These are phyloP conservation scores for Pseudopithomyces maydicus DNA, from an alignment of 2,329 filamentous ascomycete species.

Conservation along the genomic window DNA sequence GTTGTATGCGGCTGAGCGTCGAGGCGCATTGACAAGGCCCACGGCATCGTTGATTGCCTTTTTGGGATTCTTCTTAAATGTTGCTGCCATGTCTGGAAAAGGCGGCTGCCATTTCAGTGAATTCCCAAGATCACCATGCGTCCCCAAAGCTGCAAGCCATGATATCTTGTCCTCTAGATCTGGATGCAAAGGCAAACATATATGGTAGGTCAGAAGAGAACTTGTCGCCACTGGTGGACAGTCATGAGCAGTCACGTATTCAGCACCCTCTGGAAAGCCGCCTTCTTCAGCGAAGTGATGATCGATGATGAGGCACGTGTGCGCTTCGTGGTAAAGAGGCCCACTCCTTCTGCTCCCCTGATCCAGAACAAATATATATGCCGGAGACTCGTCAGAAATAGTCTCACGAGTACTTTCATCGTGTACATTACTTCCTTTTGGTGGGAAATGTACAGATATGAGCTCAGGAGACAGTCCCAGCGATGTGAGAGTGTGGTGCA, in stretches of 20 bases:
- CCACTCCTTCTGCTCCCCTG: slow-evolving; percentile 65
- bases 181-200: slow-evolving; percentile 63
- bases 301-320: slow-evolving; percentile 66
- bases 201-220: slow-evolving; percentile 66
- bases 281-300: slow-evolving; percentile 64
- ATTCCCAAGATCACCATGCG: slow-evolving; percentile 69
- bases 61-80: slow-evolving; percentile 66
- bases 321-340: slow-evolving; percentile 57
- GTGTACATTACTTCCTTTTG: slow-evolving; percentile 65
- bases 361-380: slow-evolving; percentile 68
- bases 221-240: slow-evolving; percentile 70
- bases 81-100: slow-evolving; percentile 67
- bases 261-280: slow-evolving; percentile 61
- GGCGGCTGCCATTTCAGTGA: slow-evolving; percentile 68
- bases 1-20: slow-evolving; percentile 65
- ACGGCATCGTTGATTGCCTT: slow-evolving; percentile 68
- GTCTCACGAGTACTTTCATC: slow-evolving; percentile 56
- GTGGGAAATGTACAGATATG: slow-evolving; percentile 64
- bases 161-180: slow-evolving; percentile 57
- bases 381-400: slow-evolving; percentile 58
- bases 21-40: slow-evolving; percentile 67
- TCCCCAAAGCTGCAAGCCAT: slow-evolving; percentile 69
- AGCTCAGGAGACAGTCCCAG: slow-evolving; percentile 60
- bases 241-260: slow-evolving; percentile 66
- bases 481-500: slow-evolving; percentile 63